A percentile compares a stretch with the other conserved stretches of the same genome.
Conservation (phyloP, 352 stramenopile species). For the Thraustochytrium sp. region DNA sequence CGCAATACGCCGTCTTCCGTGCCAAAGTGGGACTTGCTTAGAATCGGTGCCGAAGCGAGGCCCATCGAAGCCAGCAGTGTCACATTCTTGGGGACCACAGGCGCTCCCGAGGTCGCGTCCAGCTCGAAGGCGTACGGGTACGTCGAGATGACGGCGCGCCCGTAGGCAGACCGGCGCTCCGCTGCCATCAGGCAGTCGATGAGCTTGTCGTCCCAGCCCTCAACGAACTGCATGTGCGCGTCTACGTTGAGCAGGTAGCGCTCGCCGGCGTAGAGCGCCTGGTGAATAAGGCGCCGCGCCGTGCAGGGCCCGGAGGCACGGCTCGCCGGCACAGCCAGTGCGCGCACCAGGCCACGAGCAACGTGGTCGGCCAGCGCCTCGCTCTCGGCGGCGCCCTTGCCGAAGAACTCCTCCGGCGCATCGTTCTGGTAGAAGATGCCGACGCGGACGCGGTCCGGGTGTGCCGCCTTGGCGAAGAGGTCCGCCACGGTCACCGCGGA, state of each 20-base stretch:
- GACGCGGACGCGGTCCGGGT: conserved; percentile 65
- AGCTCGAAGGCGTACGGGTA: conserved; percentile 84
- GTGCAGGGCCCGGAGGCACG: conserved; percentile 80
- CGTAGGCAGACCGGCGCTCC: conserved; percentile 46
- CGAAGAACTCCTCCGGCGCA: conserved; percentile 47
- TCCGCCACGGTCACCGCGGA: conserved; percentile 72
- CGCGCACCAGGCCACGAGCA: not conserved
- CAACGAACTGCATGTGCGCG: conserved; percentile 80
- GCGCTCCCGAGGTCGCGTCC: conserved; percentile 23
- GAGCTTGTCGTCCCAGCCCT: conserved; percentile 79
- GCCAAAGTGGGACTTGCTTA: conserved; percentile 59
- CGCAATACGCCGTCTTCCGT: conserved; percentile 56
- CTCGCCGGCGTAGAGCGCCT: conserved; percentile 68
- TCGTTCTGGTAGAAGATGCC: conserved; percentile 79
- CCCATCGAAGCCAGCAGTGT: not conserved
- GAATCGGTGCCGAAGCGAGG: conserved; percentile 48
- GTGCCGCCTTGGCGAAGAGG: conserved; percentile 59
- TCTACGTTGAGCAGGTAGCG: conserved; percentile 87
- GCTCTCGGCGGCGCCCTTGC: not conserved
- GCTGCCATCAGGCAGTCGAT: conserved; percentile 62
- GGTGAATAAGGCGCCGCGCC: conserved; percentile 68
- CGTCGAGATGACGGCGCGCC: conserved; percentile 78
- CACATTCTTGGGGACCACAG: not conserved
- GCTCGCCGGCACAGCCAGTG: conserved; percentile 58
- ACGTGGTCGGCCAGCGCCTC: not conserved